Conservation (phyloP, 768 basidiomycete genomes). For the Gyrodon lividus region DNA sequence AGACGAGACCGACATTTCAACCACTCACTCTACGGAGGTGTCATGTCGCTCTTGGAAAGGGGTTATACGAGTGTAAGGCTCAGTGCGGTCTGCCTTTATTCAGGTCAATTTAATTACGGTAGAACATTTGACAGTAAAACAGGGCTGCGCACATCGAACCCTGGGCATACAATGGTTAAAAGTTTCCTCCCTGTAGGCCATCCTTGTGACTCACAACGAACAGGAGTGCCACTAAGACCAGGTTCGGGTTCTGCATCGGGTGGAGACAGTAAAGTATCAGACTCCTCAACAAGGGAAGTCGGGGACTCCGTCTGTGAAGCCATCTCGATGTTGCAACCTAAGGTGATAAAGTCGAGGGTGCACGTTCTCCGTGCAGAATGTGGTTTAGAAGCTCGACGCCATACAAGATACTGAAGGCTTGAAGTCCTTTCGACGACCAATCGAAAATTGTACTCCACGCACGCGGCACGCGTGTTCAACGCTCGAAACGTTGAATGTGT, state of each 20-base stretch:
- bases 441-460: background rate
- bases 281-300: conserved; percentile 57
- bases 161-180: conserved; percentile 36
- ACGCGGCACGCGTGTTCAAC: background rate
- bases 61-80: conserved; percentile 77
- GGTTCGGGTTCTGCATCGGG: conserved; percentile 66
- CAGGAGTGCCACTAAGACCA: conserved; percentile 71
- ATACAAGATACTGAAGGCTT: conserved; percentile 1
- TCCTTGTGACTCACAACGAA: conserved; percentile 63
- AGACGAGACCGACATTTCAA: background rate
- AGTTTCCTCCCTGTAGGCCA: background rate
- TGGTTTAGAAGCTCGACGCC: conserved; percentile 1
- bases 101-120: conserved; percentile 16
- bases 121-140: conserved; percentile 4
- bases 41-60: conserved; percentile 85
- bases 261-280: conserved; percentile 49
- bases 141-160: conserved; percentile 74
- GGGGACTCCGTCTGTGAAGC: conserved; percentile 26
- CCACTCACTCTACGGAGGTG: conserved; percentile 73
- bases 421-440: conserved; percentile 1
- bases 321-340: conserved; percentile 11
- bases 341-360: background rate
- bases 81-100: conserved; percentile 74
- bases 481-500: too few relatives aligned
- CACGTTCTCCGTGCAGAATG: background rate